Conservation (phyloP, 2,329 filamentous ascomycete species). For the Bisporella sp. region DNA sequence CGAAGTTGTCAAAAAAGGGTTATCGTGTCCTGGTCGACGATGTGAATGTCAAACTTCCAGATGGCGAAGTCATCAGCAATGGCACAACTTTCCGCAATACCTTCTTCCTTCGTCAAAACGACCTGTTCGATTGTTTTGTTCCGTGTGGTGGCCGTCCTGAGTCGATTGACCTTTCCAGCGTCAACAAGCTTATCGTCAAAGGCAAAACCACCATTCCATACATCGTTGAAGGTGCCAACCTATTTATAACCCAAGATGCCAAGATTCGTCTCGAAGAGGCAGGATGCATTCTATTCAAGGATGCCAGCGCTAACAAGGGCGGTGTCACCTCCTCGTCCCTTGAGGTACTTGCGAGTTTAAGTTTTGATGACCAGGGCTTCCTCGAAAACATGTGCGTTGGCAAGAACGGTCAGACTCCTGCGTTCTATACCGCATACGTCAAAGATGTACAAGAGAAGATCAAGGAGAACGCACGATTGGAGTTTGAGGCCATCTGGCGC, state of each 20-base stretch:
- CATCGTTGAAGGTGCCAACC: slow-evolving; percentile 94
- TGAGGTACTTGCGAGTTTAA: slow-evolving; percentile 88
- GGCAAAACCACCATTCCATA: slow-evolving; percentile 86
- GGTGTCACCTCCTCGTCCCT: slow-evolving; percentile 96
- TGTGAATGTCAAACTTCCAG: slow-evolving; percentile 78
- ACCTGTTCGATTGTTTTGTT: slow-evolving; percentile 81
- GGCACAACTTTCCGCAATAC: slow-evolving; percentile 96
- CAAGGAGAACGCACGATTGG: slow-evolving; percentile 80
- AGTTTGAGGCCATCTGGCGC: slow-evolving; percentile 98
- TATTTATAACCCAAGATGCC: slow-evolving; percentile 98
- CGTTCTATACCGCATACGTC: slow-evolving; percentile 92
- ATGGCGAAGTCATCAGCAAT: slow-evolving; percentile 79
- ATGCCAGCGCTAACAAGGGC: slow-evolving; percentile 97
- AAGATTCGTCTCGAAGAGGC: slow-evolving; percentile 92
- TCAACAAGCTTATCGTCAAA: slow-evolving; percentile 80
- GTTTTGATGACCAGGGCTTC: slow-evolving; percentile 87
- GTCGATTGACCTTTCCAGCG: slow-evolving; percentile 87
- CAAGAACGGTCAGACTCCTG: slow-evolving; percentile 64
- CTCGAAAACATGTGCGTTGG: slow-evolving; percentile 91
- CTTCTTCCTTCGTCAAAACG: slow-evolving; percentile 78
- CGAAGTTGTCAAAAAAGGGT: slow-evolving; percentile 79
- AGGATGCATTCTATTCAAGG: slow-evolving; percentile 95
- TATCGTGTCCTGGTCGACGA: slow-evolving; percentile 93
- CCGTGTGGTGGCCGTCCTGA: slow-evolving; percentile 95
- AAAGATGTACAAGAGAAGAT: slow-evolving; percentile 87